These are phyloP conservation scores for Alternaria sp. DNA, from an alignment of 2,329 filamentous ascomycete genomes.

Conservation along the genomic window DNA sequence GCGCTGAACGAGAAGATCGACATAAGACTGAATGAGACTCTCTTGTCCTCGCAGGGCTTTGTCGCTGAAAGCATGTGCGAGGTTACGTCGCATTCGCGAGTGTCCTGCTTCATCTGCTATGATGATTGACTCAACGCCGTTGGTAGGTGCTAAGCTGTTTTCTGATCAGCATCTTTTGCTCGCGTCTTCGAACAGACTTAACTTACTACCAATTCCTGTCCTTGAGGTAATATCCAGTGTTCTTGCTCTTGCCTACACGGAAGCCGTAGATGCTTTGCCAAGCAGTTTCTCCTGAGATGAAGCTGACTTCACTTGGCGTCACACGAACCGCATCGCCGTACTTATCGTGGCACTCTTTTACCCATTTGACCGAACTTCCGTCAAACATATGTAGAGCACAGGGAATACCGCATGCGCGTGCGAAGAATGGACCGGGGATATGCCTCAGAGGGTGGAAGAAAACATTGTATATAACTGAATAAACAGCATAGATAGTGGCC, in stretches of 20 bases:
- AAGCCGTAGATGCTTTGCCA: slow-evolving; percentile 57
- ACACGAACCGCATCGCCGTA: slow-evolving; percentile 56
- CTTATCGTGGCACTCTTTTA: slow-evolving; percentile 47
- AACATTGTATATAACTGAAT: slow-evolving; percentile 46
- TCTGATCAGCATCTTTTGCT: background rate
- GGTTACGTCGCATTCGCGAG: slow-evolving; percentile 46
- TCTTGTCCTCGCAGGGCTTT: slow-evolving; percentile 54
- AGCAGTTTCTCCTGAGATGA: slow-evolving; percentile 54
- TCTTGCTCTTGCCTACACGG: slow-evolving; percentile 47
- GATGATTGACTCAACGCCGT: slow-evolving; percentile 41
- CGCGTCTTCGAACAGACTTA: background rate
- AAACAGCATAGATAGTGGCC: slow-evolving; percentile 24
- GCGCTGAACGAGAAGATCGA: slow-evolving; percentile 50
- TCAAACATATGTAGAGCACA: slow-evolving; percentile 37
- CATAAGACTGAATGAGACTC: slow-evolving; percentile 49
- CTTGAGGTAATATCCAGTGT: slow-evolving; percentile 48
- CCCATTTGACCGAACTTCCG: slow-evolving; percentile 37
- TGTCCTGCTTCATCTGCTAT: slow-evolving; percentile 41
- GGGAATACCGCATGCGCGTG: slow-evolving; percentile 43
- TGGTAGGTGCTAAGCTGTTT: slow-evolving; percentile 32
- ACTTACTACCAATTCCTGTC: slow-evolving; percentile 46
- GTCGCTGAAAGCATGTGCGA: slow-evolving; percentile 54
- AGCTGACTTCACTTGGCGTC: slow-evolving; percentile 54
- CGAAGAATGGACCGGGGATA: slow-evolving; percentile 54
- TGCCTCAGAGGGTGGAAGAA: slow-evolving; percentile 56